Evolutionary conservation across 2,329 filamentous ascomycete genomes (phyloP).

Genomic region (Lachnellula cervina): DNA sequence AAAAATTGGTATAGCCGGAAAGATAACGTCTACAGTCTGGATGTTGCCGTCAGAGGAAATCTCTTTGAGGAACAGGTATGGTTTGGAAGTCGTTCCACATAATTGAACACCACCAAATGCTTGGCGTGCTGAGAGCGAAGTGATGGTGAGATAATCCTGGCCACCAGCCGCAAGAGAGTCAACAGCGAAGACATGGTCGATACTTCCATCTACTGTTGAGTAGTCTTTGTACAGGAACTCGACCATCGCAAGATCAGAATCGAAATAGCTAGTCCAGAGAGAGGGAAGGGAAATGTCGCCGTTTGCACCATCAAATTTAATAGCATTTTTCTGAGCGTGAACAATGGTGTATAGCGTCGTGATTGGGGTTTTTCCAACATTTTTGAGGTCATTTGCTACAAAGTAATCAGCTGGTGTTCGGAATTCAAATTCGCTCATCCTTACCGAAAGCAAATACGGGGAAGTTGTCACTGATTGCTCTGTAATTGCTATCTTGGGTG

Average conservation of each 20-base stretch:
- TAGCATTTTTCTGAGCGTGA: constrained; percentile 26
- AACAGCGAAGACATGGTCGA: constrained; percentile 64
- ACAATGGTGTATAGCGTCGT: constrained; percentile 25
- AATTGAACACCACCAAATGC: constrained; percentile 73
- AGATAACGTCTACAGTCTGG: constrained; percentile 86
- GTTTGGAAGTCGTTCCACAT: constrained; percentile 61
- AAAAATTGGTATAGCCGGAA: constrained; percentile 76
- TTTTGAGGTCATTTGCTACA: constrained; percentile 22
- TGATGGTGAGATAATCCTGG: constrained; percentile 69
- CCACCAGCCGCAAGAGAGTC: constrained; percentile 66
- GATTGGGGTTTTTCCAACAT: constrained; percentile 16
- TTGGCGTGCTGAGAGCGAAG: constrained; percentile 75
- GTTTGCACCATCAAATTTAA: constrained; percentile 29
- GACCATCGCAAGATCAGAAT: constrained; percentile 54
- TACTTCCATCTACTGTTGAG: constrained; percentile 54
- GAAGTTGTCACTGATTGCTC: constrained; percentile 64
- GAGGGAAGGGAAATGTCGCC: constrained; percentile 63
- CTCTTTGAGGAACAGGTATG: constrained; percentile 80
- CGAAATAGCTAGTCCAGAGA: constrained; percentile 72
- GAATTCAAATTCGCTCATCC: background rate
- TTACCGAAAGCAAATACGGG: constrained; percentile 71
- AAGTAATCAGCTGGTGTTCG: background rate
- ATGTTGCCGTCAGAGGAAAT: constrained; percentile 84
- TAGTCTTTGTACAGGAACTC: constrained; percentile 79
- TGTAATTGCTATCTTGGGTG: constrained; percentile 58